A percentile compares a stretch with the other conserved stretches of the same genome.
These are phyloP conservation scores for Citeromyces matritensis DNA, from an alignment of 805 yeast species.

Conservation along the genomic window DNA sequence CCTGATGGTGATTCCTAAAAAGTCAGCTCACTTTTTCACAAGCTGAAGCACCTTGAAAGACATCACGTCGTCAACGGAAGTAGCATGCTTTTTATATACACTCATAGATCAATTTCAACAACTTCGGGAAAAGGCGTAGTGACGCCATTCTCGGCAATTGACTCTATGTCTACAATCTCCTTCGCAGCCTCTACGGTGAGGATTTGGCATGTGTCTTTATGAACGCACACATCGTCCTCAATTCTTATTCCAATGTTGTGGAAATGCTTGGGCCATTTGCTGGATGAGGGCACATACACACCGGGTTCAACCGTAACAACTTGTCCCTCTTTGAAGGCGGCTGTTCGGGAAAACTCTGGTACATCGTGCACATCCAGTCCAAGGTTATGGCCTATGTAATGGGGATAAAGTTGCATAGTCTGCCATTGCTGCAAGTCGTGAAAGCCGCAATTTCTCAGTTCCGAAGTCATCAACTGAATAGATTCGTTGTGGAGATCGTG, in stretches of 20 bases:
- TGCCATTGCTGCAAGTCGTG: slow-evolving; percentile 32
- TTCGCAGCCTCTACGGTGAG: slow-evolving; percentile 77
- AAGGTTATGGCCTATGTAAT: slow-evolving; percentile 88
- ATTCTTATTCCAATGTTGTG: slow-evolving; percentile 88
- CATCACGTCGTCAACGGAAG: too few relatives aligned
- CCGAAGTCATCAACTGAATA: slow-evolving; percentile 39
- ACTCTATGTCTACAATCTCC: slow-evolving; percentile 72
- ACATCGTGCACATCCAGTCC: slow-evolving; percentile 87
- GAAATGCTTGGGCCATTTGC: slow-evolving; percentile 62
- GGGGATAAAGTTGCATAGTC: slow-evolving; percentile 63
- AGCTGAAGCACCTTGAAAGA: too few relatives aligned
- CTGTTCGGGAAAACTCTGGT: slow-evolving; percentile 45
- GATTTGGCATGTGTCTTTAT: slow-evolving; percentile 33
- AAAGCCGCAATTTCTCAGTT: slow-evolving; percentile 64
- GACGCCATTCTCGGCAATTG: slow-evolving; percentile 43
- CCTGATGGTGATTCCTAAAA: too few relatives aligned
- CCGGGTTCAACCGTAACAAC: slow-evolving; percentile 96
- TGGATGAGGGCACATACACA: slow-evolving; percentile 66
- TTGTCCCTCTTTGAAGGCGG: slow-evolving; percentile 46
- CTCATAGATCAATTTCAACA: slow-evolving; percentile 3
- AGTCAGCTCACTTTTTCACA: too few relatives aligned
- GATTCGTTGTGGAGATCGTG: slow-evolving; percentile 68
- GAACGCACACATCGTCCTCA: slow-evolving; percentile 86
- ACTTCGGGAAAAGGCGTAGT: slow-evolving; percentile 18
- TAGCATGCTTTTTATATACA: slow-evolving; percentile 4